Percentiles rank a stretch among this genome's conserved stretches.
Conservation (phyloP, 169 alveolate species). For the Plasmodium yoelii region DNA sequence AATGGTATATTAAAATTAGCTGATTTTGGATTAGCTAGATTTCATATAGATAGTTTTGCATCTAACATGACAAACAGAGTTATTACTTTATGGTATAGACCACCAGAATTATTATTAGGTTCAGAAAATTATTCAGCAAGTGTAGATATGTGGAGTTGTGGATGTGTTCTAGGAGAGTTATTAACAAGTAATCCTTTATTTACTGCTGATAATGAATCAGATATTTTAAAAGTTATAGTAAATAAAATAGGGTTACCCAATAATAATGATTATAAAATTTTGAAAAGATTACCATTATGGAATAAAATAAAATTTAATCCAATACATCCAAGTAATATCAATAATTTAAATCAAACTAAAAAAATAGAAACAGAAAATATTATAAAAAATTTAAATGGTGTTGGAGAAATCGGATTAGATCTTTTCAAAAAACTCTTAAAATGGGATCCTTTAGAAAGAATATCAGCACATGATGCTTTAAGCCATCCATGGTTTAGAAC, state of each 20-base stretch:
- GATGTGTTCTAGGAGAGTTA: slow-evolving; percentile 95
- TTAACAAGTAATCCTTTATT: slow-evolving; percentile 91
- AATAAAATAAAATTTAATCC: slow-evolving; percentile 80
- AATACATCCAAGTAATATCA: slow-evolving; percentile 79
- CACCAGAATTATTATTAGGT: slow-evolving; percentile 97
- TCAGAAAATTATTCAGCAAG: slow-evolving; percentile 89
- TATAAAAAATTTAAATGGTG: slow-evolving; percentile 78
- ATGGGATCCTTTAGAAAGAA: slow-evolving; percentile 82
- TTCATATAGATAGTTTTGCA: slow-evolving; percentile 79
- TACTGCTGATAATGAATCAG: slow-evolving; percentile 91
- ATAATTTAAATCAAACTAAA: slow-evolving; percentile 71
- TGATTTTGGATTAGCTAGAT: slow-evolving; percentile 96
- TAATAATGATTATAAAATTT: slow-evolving; percentile 77
- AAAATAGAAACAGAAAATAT: slow-evolving; percentile 79
- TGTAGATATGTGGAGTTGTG: slow-evolving; percentile 97
- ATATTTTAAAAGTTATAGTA: slow-evolving; percentile 86
- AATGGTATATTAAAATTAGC: slow-evolving; percentile 95
- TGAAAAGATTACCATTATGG: slow-evolving; percentile 82
- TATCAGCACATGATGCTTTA: slow-evolving; percentile 83
- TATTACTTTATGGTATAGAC: slow-evolving; percentile 97
- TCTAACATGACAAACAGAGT: slow-evolving; percentile 94
- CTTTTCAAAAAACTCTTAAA: slow-evolving; percentile 76
- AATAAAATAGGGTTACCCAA: slow-evolving; percentile 82
- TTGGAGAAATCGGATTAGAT: slow-evolving; percentile 86
- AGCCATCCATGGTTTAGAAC: slow-evolving; percentile 84